Evolutionary conservation across 2,329 filamentous ascomycete species (phyloP), one percentile per base, ranked within the genome.

Genomic region (Diaporthe citriasiana): DNA sequence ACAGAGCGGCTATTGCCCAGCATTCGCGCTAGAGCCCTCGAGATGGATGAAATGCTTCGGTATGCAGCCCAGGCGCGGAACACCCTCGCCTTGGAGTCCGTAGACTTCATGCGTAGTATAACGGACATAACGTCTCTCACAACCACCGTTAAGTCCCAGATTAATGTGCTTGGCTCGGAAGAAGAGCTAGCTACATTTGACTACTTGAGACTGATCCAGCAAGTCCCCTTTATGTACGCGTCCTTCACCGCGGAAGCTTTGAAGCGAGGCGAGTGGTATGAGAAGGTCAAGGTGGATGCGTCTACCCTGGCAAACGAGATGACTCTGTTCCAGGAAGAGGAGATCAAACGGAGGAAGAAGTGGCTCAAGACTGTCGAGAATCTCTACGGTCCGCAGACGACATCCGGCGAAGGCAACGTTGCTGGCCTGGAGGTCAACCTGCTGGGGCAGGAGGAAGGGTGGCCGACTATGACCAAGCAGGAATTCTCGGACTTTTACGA

Each of bases 271-370:
- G 95, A 98, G 83, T 99, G 97, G 95, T 91, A 90, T 17, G 94
- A 97, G 70, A 98, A 97, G 83, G 93, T 98, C 82, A 94, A 93
- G 80, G 89, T 90, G 3, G 97, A 98, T 79, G 97, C 96, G 0
- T 92, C 94, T 3, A 94, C 93, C 0, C 85, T 99, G 35, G 95
- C 95, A 35, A 97, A 98, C 81, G 96, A 98, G 80, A 94, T 98
- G 89, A 94, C 95, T 1, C 87, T 94, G 0, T 96, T 97, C 76
- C 94, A 97, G 79, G 95, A 98, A 75, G 97, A 98, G 82, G 97
- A 99, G 81, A 90, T 94, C 68, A 95, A 96, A 78, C 89, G 97
- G 69, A 90, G 97, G 59, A 94, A 93, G 79, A 97, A 94, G 80
- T 99, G 97, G 97, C 89, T 96, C 75, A 97, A 95, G 80, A 93